Conservation (phyloP, 768 basidiomycete species). For the Rubroboletus satanas region DNA sequence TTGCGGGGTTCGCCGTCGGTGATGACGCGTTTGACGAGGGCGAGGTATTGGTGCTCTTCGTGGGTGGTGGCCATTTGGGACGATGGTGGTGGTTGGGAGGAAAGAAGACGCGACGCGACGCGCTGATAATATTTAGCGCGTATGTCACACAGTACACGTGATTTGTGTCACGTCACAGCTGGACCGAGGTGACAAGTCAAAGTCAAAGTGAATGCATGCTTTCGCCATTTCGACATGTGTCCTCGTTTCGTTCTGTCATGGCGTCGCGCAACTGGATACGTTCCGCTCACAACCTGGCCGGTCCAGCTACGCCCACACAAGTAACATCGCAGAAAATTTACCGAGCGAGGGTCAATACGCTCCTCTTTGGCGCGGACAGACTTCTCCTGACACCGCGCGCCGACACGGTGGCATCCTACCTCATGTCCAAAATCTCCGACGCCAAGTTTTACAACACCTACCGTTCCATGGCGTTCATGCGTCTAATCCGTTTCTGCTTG, state of each 20-base stretch:
- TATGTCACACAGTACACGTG: slow-evolving; percentile 9
- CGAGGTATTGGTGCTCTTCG: slow-evolving; percentile 89
- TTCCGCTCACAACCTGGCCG: neutral
- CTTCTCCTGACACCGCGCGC: slow-evolving; percentile 21
- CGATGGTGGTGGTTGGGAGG: slow-evolving; percentile 4
- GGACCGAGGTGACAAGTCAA: neutral
- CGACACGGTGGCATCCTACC: slow-evolving; percentile 17
- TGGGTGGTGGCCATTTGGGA: slow-evolving; percentile 34
- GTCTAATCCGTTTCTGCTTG: slow-evolving; percentile 40
- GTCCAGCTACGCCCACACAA: neutral
- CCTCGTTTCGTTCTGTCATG: slow-evolving; percentile 1
- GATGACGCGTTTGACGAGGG: slow-evolving; percentile 74
- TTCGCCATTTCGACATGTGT: slow-evolving; percentile 5
- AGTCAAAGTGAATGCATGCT: neutral
- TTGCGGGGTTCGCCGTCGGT: slow-evolving; percentile 71
- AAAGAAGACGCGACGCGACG: slow-evolving; percentile 4
- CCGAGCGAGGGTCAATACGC: slow-evolving; percentile 24
- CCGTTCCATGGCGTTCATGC: slow-evolving; percentile 34
- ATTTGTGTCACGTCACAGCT: slow-evolving; percentile 13
- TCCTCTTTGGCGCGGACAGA: slow-evolving; percentile 27
- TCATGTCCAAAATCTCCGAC: slow-evolving; percentile 23
- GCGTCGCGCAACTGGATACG: slow-evolving; percentile 2
- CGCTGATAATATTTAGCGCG: slow-evolving; percentile 8
- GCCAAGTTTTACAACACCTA: slow-evolving; percentile 28
- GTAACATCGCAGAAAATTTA: slow-evolving; percentile 13